These are phyloP conservation scores for Micromonas commoda DNA, from an alignment of 139 green algal genomes.

Conservation along the genomic window DNA sequence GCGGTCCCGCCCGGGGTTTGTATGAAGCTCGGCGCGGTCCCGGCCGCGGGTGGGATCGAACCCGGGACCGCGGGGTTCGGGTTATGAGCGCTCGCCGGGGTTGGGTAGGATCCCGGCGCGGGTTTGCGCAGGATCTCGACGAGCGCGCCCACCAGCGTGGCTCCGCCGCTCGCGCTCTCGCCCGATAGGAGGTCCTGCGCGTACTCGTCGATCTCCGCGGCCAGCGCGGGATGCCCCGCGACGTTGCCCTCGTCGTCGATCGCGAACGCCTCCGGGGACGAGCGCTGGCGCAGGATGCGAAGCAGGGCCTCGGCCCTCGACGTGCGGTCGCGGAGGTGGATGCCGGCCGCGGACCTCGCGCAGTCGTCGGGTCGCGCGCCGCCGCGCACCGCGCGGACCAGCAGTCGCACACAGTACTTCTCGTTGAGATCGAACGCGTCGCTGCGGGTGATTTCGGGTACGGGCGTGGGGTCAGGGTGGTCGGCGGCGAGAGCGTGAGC, in stretches of 20 bases:
- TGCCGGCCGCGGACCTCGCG: background rate
- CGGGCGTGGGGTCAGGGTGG: background rate
- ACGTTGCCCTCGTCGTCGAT: too few species aligned
- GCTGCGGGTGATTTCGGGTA: background rate
- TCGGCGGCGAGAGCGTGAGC: background rate
- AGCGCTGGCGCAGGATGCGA: background rate
- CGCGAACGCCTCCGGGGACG: background rate
- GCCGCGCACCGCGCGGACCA: background rate
- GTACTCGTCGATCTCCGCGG: background rate
- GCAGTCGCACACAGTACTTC: background rate
- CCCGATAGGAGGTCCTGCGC: background rate
- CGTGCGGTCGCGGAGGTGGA: constrained; percentile 5
- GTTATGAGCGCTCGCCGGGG: too few species aligned
- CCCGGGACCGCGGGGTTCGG: too few species aligned
- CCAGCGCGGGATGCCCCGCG: background rate
- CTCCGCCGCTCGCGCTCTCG: background rate
- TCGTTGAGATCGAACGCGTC: constrained; percentile 9
- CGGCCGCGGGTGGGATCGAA: too few species aligned
- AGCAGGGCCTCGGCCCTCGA: background rate
- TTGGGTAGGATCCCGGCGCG: background rate
- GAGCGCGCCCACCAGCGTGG: background rate
- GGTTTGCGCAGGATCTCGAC: background rate
- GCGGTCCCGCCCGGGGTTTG: background rate
- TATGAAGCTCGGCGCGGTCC: background rate
- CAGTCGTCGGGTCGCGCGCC: background rate